Conservation (phyloP, 352 stramenopile species). For the Phytopythium delawarense region DNA sequence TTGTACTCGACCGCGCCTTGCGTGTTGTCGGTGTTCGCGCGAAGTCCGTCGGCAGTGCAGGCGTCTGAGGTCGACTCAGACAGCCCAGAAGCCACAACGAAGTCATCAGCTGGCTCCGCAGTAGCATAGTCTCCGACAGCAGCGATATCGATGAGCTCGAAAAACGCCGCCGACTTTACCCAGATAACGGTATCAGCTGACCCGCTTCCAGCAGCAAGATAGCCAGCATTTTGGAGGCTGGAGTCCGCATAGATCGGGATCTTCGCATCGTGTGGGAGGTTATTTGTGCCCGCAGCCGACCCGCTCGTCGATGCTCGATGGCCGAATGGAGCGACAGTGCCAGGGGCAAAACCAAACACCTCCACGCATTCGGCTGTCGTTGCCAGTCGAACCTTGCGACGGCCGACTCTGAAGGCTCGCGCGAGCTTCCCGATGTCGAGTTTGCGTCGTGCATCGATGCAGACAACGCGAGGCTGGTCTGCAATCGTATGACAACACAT, state of each 20-base stretch:
- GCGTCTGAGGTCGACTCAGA: not conserved
- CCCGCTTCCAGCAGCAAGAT: constrained; percentile 44
- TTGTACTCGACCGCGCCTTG: constrained; percentile 29
- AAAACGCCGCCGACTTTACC: constrained; percentile 32
- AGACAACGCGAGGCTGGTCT: constrained; percentile 47
- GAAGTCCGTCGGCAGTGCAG: not conserved
- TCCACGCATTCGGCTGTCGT: constrained; percentile 42
- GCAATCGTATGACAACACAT: not conserved
- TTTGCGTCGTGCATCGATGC: constrained; percentile 46
- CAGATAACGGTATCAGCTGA: constrained; percentile 42
- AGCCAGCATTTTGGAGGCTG: constrained; percentile 18
- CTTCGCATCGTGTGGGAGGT: not conserved
- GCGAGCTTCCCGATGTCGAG: constrained; percentile 50
- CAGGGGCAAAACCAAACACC: constrained; percentile 58
- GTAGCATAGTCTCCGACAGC: constrained; percentile 14
- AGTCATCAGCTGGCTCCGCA: not conserved
- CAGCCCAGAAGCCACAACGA: no score
- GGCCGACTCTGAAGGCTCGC: constrained; percentile 37
- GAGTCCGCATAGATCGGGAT: constrained; percentile 40
- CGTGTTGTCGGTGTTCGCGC: not conserved
- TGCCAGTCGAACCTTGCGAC: constrained; percentile 65
- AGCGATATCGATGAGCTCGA: constrained; percentile 32
- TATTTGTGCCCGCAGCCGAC: not conserved
- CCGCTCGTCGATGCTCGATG: constrained; percentile 15
- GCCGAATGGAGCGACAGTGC: constrained; percentile 60